Base-by-base conservation (phyloP, 23 red algal species). In the Gracilaria caudata region DNA sequence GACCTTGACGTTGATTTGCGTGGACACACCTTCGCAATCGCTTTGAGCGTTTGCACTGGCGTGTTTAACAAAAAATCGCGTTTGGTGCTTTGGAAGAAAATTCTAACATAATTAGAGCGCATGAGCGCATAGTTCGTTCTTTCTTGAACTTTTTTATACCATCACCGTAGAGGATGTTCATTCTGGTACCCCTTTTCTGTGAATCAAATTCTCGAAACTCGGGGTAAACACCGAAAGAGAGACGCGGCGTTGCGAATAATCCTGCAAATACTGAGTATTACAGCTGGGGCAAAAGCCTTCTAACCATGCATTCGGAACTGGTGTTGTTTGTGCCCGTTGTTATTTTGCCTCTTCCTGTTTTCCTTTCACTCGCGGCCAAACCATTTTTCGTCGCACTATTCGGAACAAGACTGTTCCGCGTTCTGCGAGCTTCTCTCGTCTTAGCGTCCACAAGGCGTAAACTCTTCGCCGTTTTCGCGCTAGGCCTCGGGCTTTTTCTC, bases 81-180 rank as follows among this genome's bases (percentile, higher is more conserved):
- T 91, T 63, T 33, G 78, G 76, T 26, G 87, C 87, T 20, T 53
- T 91, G 30, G 28, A 59, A 14, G 51, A 40, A 19, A 51, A 63
- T 21, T 30, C 47, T 28, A 13, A 32, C 8, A 51, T 41, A n/a
- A 11, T 74, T 47, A 65, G 82, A 7, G 43, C 19, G 2, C 87
- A 91, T 29, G 87, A 91, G 37, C 79, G 78, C 10, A 91, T 91
- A 3, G 53, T 91, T 60, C 45, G 55, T 3, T 77, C 87, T 10
- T 82, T 91, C 36, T 28, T 82, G 46, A 77, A 91, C 36, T 49
- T 91, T 8, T 63, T 91, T n/a, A n/a, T n/a, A 23, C 54, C 76
- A 9, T 80, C 87, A 14, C 51, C 76, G 34, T 54, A 82, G 41
- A 39, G 0, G 87, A 91, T 60, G 61, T 82, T 6, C 75, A 76